Percentiles rank a stretch among this genome's conserved stretches.
phyloP scores from a whole-genome alignment of 2,329 filamentous ascomycete genomes.

The Penicillium sp. region DNA sequence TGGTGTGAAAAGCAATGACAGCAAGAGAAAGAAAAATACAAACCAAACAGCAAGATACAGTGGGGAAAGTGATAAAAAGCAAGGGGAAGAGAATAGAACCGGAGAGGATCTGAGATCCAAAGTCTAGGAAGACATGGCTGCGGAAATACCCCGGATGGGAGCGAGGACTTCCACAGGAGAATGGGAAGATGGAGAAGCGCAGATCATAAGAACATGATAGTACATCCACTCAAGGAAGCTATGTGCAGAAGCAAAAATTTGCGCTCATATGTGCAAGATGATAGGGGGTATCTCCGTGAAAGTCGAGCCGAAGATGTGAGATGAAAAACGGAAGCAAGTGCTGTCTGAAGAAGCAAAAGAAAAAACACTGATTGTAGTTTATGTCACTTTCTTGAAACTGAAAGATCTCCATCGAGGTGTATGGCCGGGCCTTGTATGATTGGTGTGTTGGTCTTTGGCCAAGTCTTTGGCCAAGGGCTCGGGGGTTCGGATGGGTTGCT shows the following conservation, averaged over 20 bases:
- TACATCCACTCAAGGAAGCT: slow-evolving; percentile 31
- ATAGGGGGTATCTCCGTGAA: slow-evolving; percentile 23
- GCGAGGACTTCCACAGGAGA: slow-evolving; percentile 10
- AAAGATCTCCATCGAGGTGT: slow-evolving; percentile 27
- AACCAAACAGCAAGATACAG: background rate
- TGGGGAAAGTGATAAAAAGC: background rate
- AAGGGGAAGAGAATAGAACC: slow-evolving; percentile 7
- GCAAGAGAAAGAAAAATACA: background rate
- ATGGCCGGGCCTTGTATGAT: slow-evolving; percentile 16
- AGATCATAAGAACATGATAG: slow-evolving; percentile 28
- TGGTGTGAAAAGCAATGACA: slow-evolving; percentile 3
- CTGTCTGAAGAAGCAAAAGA: background rate
- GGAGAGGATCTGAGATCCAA: slow-evolving; percentile 10
- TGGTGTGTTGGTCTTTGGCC: slow-evolving; percentile 6
- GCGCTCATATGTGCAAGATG: slow-evolving; percentile 25
- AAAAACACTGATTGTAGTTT: slow-evolving; percentile 3
- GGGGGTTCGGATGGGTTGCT: slow-evolving; percentile 19
- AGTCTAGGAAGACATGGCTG: slow-evolving; percentile 23
- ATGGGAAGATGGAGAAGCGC: slow-evolving; percentile 13
- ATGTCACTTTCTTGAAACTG: slow-evolving; percentile 26
- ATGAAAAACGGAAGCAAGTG: slow-evolving; percentile 16
- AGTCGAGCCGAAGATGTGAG: slow-evolving; percentile 9
- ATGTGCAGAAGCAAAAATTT: slow-evolving; percentile 31
- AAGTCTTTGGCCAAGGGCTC: slow-evolving; percentile 15
- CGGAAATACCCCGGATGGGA: background rate